A percentile compares a stretch with the other conserved stretches of the same genome.
These are phyloP conservation scores for Moringa oleifera DNA, from an alignment of 345 rosid species.

Conservation along the genomic window DNA sequence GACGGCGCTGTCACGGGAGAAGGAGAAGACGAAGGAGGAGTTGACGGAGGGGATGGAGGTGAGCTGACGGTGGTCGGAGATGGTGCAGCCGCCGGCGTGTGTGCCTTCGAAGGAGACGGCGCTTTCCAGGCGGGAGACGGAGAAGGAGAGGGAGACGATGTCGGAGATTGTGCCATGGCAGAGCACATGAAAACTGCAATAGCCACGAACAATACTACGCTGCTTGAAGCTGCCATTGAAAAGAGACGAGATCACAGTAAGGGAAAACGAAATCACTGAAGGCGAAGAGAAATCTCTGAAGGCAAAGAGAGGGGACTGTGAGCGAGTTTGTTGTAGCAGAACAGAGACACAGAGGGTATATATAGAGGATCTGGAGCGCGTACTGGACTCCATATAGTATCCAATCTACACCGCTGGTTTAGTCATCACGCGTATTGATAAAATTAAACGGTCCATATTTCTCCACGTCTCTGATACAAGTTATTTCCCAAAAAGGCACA, in stretches of 20 bases:
- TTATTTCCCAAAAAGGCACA: no score
- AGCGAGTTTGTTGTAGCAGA: background rate
- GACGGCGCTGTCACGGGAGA: conserved; percentile 10
- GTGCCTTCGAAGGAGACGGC: conserved; percentile 14
- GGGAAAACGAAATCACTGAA: background rate
- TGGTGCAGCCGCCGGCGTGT: conserved; percentile 18
- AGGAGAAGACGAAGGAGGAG: conserved; percentile 15
- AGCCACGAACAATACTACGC: conserved; percentile 13
- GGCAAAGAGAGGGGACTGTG: background rate
- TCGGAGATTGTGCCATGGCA: conserved; percentile 26
- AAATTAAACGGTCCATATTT: background rate
- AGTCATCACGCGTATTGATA: background rate
- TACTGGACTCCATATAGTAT: no score
- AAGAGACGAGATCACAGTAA: background rate
- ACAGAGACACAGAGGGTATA: background rate
- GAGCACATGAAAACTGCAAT: conserved; percentile 16
- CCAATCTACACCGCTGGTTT: background rate
- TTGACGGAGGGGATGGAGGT: conserved; percentile 24
- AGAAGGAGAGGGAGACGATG: conserved; percentile 14
- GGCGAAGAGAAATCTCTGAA: background rate
- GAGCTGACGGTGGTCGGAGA: conserved; percentile 18
- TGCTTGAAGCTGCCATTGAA: background rate
- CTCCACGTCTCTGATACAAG: no score
- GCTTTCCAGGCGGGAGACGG: conserved; percentile 25
- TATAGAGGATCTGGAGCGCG: background rate